These are phyloP conservation scores for Rhodotorula glutinis DNA, from an alignment of 1,284 basidiomycete genomes.

Conservation along the genomic window DNA sequence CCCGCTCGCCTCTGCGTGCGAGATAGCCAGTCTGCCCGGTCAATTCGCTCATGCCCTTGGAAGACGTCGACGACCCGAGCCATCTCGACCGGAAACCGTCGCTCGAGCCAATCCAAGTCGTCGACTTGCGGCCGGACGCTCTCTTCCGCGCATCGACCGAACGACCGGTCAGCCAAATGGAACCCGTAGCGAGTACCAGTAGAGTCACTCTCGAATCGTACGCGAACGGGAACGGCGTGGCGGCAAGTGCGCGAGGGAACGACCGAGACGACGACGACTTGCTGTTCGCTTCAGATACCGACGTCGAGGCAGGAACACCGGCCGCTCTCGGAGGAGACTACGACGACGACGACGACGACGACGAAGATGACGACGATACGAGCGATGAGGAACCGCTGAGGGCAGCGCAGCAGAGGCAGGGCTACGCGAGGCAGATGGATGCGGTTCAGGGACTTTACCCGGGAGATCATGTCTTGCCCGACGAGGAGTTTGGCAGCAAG, in stretches of 20 bases:
- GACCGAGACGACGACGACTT: not conserved
- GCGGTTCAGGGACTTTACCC: slow-evolving; percentile 3
- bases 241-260: not conserved
- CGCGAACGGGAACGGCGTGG: not conserved
- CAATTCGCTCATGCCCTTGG: no score
- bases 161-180: no score
- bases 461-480: slow-evolving; percentile 5
- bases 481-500: slow-evolving; percentile 14
- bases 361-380: not conserved
- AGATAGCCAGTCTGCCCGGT: not conserved
- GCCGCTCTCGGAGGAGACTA: not conserved
- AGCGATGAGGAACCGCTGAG: not conserved
- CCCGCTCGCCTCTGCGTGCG: not conserved
- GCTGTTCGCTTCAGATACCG: not conserved
- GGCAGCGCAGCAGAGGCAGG: no score
- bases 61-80: not conserved
- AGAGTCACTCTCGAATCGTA: not conserved
- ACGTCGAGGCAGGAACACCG: not conserved
- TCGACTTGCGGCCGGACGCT: not conserved
- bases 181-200: not conserved
- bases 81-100: not conserved
- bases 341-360: not conserved
- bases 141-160: no score
- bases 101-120: not conserved
- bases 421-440: not conserved